Percentiles rank a stretch among this genome's conserved stretches.
These are phyloP conservation scores for Fusarium pseudonygamai DNA, from an alignment of 2,329 filamentous ascomycete genomes.

Conservation along the genomic window DNA sequence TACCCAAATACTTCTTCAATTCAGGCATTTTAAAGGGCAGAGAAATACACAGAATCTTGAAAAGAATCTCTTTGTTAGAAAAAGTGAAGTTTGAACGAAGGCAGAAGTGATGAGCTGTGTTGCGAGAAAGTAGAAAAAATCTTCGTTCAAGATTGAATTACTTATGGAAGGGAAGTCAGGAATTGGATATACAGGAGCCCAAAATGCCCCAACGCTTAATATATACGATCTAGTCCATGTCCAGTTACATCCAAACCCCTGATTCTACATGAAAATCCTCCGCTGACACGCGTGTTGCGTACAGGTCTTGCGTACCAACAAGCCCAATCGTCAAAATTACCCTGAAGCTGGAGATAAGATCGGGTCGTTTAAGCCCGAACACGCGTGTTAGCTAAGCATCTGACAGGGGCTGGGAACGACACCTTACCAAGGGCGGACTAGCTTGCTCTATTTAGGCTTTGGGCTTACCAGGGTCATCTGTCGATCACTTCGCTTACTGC, in stretches of 20 bases:
- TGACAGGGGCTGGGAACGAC: fast-evolving
- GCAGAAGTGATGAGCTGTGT: no score
- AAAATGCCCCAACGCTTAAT: no score
- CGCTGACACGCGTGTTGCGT: conserved; percentile 34
- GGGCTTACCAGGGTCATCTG: fast-evolving
- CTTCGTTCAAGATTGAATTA: no score
- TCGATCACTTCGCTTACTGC: not conserved
- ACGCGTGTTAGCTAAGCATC: conserved; percentile 32
- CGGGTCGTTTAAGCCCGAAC: not conserved
- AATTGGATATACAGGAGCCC: no score
- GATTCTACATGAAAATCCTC: fast-evolving
- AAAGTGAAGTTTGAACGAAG: no score
- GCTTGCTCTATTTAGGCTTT: fast-evolving
- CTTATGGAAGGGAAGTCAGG: no score
- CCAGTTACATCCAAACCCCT: fast-evolving
- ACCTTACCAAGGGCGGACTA: fast-evolving
- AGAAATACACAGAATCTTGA: no score
- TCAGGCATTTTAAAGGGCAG: not conserved
- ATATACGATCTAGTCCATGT: no score
- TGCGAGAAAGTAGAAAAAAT: no score
- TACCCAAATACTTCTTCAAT: conserved; percentile 6
- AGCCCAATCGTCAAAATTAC: not conserved
- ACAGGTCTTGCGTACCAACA: not conserved
- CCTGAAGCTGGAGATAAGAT: not conserved
- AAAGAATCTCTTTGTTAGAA: no score